Conservation (phyloP, 352 stramenopile species). For the Phytophthora litchii region DNA sequence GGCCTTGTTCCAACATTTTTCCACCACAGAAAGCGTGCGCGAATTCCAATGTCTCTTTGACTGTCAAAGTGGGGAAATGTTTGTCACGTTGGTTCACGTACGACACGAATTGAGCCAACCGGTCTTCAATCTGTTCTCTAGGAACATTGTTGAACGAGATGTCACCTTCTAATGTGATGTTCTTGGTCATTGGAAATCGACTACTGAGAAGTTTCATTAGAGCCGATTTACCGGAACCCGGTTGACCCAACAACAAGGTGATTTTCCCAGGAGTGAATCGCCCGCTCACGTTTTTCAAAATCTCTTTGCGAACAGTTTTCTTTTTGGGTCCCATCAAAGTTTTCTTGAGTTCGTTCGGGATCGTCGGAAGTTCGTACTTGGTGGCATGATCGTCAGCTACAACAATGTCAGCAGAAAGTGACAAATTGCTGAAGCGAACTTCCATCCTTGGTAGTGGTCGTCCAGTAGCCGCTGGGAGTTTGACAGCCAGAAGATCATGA, state of each 20-base stretch:
- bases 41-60: conserved; percentile 59
- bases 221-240: conserved; percentile 25
- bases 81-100: conserved; percentile 57
- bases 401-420: conserved; percentile 14
- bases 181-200: conserved; percentile 23
- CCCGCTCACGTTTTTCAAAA: conserved; percentile 18
- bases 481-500: conserved; percentile 25
- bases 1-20: conserved; percentile 21
- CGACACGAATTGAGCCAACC: conserved; percentile 40
- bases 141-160: conserved; percentile 15
- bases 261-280: conserved; percentile 22
- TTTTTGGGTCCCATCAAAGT: conserved; percentile 27
- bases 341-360: conserved; percentile 37
- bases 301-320: conserved; percentile 21
- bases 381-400: conserved; percentile 17
- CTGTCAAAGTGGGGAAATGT: conserved; percentile 55
- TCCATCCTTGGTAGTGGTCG: conserved; percentile 29
- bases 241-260: conserved; percentile 18
- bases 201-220: conserved; percentile 36
- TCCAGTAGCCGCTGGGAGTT: conserved; percentile 24
- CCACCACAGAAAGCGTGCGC: conserved; percentile 34
- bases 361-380: conserved; percentile 18
- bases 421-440: conserved; percentile 20
- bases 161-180: conserved; percentile 15
- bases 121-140: conserved; percentile 3